A percentile compares a stretch with the other conserved stretches of the same genome.
These are phyloP conservation scores for Rubroboletus pulcherrimus DNA, from an alignment of 768 basidiomycete genomes.

Conservation along the genomic window DNA sequence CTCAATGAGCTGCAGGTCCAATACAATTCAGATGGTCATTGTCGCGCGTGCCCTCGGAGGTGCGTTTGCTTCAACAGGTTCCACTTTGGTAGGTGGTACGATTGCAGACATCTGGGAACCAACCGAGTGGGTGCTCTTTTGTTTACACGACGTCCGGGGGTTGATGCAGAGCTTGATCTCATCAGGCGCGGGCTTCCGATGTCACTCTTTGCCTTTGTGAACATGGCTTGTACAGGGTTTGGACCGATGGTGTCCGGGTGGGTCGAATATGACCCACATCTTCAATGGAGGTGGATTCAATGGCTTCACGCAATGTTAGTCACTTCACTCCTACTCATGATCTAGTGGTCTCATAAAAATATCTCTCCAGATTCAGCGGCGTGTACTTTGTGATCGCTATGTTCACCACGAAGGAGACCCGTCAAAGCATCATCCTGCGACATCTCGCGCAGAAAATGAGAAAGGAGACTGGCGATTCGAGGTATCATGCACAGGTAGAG, in stretches of 20 bases:
- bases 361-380: slow-evolving; percentile 43
- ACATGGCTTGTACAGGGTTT: slow-evolving; percentile 58
- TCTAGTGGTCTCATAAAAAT: background rate
- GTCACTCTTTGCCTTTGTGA: slow-evolving; percentile 62
- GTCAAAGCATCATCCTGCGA: slow-evolving; percentile 65
- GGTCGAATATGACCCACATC: slow-evolving; percentile 53
- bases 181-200: slow-evolving; percentile 69
- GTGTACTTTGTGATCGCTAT: slow-evolving; percentile 48
- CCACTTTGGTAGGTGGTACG: slow-evolving; percentile 69
- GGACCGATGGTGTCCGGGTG: slow-evolving; percentile 64
- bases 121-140: slow-evolving; percentile 43
- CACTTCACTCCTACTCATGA: background rate
- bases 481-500: slow-evolving; percentile 62
- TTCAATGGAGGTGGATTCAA: slow-evolving; percentile 80
- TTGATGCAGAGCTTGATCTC: background rate
- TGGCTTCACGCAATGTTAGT: slow-evolving; percentile 69
- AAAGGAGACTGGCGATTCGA: slow-evolving; percentile 59
- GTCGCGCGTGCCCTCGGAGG: slow-evolving; percentile 61
- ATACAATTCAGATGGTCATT: slow-evolving; percentile 54
- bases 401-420: slow-evolving; percentile 65
- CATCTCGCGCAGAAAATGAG: slow-evolving; percentile 57
- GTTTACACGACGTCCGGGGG: background rate
- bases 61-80: slow-evolving; percentile 59
- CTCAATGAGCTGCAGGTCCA: slow-evolving; percentile 23
- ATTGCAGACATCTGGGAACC: slow-evolving; percentile 65